Evolutionary conservation across 2,329 filamentous ascomycete species (phyloP), one percentile per base, ranked within the genome.

Genomic region (Akanthomyces lecanii): DNA sequence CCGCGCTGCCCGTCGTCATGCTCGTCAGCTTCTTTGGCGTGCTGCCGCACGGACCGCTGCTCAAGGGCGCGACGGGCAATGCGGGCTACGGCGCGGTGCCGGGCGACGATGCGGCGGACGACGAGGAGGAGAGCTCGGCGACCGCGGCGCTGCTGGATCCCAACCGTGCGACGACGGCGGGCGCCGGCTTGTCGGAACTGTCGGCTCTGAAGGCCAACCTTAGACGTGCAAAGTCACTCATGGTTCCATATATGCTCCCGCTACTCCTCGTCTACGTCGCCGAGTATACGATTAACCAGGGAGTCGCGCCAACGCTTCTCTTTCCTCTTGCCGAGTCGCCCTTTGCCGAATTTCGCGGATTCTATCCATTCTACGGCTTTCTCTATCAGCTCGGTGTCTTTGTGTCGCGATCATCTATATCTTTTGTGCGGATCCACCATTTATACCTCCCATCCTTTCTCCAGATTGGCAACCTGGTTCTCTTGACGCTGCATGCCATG

Each of bases 251-350:
- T 74, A 98, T 99, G 92, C 81, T 96, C 4, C 95, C 95, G 0
- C 82, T 99, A 16, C 82, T 98, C 40, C 79, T 98, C 18, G 95
- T 99, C 36, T 99, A 97, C 74, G 85, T 98, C 42, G 92, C 93
- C 63, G 95, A 99, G 78, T 99, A 99, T 74, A 96, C 91, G 62
- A 97, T 98, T 76, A 98, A 98, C 77, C 93, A 97, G 78, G 94
- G 93, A 42, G 92, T 98, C 0, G 82, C 92, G 0, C 94, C 95
- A 0, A 97, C 92, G 0, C 80, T 98, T 0, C 84, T 99, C 5
- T 99, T 97, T 72, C 92, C 93, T 0, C 80, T 97, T 0, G 72
- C 81, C 1, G 76, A 83, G 12, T 89, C 90, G 1, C 95, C 95
- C 0, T 98, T 98, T 73, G 77, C 79, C 38, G 85, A 91, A 68